Percentiles rank a stretch among this genome's conserved stretches.
Conservation (phyloP, 2,329 filamentous ascomycete genomes). For the Aspergillus cejpii region DNA sequence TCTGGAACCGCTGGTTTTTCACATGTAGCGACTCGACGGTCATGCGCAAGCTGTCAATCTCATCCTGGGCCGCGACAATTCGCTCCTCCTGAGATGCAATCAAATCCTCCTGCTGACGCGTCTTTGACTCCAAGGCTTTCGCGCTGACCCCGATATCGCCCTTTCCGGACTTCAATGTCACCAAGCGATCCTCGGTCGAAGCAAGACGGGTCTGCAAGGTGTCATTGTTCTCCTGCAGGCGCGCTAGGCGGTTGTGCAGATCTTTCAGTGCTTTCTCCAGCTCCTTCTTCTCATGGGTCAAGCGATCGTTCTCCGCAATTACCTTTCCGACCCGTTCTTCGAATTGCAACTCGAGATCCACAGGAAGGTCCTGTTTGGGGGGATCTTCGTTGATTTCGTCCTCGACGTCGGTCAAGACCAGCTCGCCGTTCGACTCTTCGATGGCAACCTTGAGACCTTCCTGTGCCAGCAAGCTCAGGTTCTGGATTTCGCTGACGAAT, state of each 20-base stretch:
- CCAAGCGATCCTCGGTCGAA: slow-evolving; percentile 46
- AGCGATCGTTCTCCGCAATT: slow-evolving; percentile 53
- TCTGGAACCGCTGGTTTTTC: slow-evolving; percentile 42
- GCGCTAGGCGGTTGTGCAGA: slow-evolving; percentile 55
- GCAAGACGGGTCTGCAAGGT: slow-evolving; percentile 41
- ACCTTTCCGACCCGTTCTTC: slow-evolving; percentile 46
- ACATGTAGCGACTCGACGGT: slow-evolving; percentile 40
- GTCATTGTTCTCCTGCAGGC: slow-evolving; percentile 47
- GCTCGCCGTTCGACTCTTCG: slow-evolving; percentile 40
- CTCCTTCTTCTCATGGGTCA: slow-evolving; percentile 47
- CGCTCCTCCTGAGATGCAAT: slow-evolving; percentile 65
- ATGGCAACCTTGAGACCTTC: slow-evolving; percentile 44
- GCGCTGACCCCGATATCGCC: slow-evolving; percentile 44
- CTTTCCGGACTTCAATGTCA: slow-evolving; percentile 46
- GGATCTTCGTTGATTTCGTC: slow-evolving; percentile 34
- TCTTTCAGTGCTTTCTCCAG: slow-evolving; percentile 44
- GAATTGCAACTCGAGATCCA: slow-evolving; percentile 43
- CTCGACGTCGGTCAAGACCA: slow-evolving; percentile 31
- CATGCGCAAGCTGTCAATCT: slow-evolving; percentile 42
- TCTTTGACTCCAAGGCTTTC: slow-evolving; percentile 46
- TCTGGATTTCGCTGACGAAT: slow-evolving; percentile 48
- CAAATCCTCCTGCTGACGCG: slow-evolving; percentile 58
- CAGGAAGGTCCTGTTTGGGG: slow-evolving; percentile 30
- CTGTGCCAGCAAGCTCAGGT: slow-evolving; percentile 40
- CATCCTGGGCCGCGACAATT: slow-evolving; percentile 48